A percentile compares a stretch with the other conserved stretches of the same genome.
phyloP scores from a whole-genome alignment of 805 yeast genomes.

The Metschnikowia cubensis region DNA sequence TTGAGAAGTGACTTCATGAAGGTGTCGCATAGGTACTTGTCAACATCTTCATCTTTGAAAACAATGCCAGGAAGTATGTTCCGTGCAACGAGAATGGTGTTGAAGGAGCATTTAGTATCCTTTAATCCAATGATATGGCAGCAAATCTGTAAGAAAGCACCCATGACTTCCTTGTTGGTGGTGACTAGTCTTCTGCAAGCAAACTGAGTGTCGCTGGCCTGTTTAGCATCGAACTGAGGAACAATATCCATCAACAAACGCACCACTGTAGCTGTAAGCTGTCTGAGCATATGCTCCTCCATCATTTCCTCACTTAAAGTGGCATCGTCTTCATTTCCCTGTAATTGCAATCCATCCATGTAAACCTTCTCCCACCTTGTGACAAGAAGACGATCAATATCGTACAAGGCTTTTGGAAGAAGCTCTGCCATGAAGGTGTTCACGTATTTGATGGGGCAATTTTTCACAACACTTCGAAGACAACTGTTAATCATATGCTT shows the following conservation, averaged over 20 bases:
- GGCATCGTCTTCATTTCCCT: conserved; percentile 66
- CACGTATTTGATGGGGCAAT: conserved; percentile 75
- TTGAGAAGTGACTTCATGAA: conserved; percentile 66
- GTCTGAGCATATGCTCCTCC: conserved; percentile 93
- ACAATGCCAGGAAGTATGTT: conserved; percentile 68
- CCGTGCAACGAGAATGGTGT: conserved; percentile 76
- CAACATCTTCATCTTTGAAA: conserved; percentile 70
- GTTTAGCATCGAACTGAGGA: conserved; percentile 65
- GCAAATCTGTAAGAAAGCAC: conserved; percentile 70
- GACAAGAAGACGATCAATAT: conserved; percentile 71
- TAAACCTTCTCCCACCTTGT: conserved; percentile 71
- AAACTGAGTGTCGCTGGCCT: conserved; percentile 54
- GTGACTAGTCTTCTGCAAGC: conserved; percentile 66
- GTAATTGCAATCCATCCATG: conserved; percentile 51
- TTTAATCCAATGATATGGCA: conserved; percentile 76
- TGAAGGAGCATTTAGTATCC: conserved; percentile 90
- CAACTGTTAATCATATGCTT: conserved; percentile 92
- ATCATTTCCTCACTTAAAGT: conserved; percentile 95
- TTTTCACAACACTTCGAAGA: conserved; percentile 77
- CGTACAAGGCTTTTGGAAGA: conserved; percentile 69
- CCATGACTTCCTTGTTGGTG: conserved; percentile 60
- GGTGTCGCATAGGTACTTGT: conserved; percentile 58
- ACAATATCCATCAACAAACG: conserved; percentile 81
- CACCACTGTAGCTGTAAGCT: conserved; percentile 87
- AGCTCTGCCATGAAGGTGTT: conserved; percentile 70